These are phyloP conservation scores for Wickerhamomyces sp. DNA, from an alignment of 1,139 yeast species.

Conservation along the genomic window DNA sequence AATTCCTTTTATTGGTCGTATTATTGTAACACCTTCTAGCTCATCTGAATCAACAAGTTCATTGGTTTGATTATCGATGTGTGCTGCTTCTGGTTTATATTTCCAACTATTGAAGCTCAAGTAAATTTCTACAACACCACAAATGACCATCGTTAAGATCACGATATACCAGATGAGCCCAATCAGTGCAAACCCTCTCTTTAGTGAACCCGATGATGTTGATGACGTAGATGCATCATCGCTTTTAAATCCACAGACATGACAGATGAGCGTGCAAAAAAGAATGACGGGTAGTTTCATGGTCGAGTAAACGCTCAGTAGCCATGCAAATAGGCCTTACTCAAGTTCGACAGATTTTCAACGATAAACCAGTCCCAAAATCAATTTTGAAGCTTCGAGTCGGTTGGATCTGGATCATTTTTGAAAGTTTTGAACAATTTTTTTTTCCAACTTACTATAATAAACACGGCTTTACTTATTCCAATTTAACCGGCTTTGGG, in stretches of 20 bases:
- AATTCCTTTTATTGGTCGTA: conserved; percentile 80
- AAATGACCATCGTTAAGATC: conserved; percentile 14
- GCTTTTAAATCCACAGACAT: not conserved
- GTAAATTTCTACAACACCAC: conserved; percentile 21
- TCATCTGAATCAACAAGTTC: conserved; percentile 14
- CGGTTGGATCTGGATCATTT: too few relatives aligned
- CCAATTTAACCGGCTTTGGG: too few relatives aligned
- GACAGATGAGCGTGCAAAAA: too few relatives aligned
- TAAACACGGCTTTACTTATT: too few relatives aligned
- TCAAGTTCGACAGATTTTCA: too few relatives aligned
- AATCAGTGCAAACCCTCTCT: conserved; percentile 4
- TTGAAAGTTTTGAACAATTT: too few relatives aligned
- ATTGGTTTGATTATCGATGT: conserved; percentile 1
- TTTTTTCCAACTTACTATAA: too few relatives aligned
- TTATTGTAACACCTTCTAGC: conserved; percentile 67
- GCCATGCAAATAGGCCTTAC: too few relatives aligned
- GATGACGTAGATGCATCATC: not conserved
- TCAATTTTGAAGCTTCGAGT: too few relatives aligned
- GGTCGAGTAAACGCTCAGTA: too few relatives aligned
- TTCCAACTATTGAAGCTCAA: conserved; percentile 16
- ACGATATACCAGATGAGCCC: conserved; percentile 22
- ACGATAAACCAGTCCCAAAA: too few relatives aligned
- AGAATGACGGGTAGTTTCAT: too few relatives aligned
- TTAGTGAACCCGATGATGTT: conserved; percentile 1
- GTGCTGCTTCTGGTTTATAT: conserved; percentile 8